Evolutionary conservation across 805 yeast genomes (phyloP), one percentile per base, ranked within the genome.

Genomic region (Dipodascopsis uninucleata): DNA sequence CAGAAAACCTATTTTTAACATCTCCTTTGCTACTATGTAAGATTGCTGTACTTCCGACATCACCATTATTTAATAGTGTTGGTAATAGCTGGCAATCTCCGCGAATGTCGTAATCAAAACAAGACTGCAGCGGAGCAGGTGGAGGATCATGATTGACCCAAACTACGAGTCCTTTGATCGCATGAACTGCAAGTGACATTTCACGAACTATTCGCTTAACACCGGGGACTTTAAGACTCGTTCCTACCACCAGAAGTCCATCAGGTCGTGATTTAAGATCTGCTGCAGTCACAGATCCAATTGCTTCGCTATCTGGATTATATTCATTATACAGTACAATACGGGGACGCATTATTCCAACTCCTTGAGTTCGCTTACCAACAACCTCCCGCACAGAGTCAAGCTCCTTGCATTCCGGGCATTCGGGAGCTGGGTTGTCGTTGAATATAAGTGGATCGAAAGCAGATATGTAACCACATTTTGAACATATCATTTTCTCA

Each of bases 261-360:
- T 88, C 96, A 14, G 94, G 88, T 29, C 73, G 74, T 8, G 71
- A 64, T 47, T 70, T 72, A 33, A 85, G 63, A 62, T 88, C 96
- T 2, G 71, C 54, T 14, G 82, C 82, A 4, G 87, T 75, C 3
- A 84, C 76, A 41, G 78, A 77, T 0, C 95, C 95, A 37, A 88
- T 86, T 23, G 82, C 76, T 35, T 90, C 95, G 50, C 93, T 88
- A 61, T 87, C 95, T 1, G 95, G 95, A 60, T 88, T 85, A 44
- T 73, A 71, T 57, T 88, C 86, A 68, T 85, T 73, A 70, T 89
- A 81, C 7, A 81, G 61, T 2, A 81, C 84, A 23, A 81, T 77
- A 54, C 83, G 66, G 2, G 88, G 87, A 47, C 85, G 69, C 31
- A 81, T 59, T 39, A 73, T 67, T 3, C 88, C 88, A 4, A 74